Conservation (phyloP, 176 grass and related monocot species). For the Ampelocalamus luodianensis region DNA sequence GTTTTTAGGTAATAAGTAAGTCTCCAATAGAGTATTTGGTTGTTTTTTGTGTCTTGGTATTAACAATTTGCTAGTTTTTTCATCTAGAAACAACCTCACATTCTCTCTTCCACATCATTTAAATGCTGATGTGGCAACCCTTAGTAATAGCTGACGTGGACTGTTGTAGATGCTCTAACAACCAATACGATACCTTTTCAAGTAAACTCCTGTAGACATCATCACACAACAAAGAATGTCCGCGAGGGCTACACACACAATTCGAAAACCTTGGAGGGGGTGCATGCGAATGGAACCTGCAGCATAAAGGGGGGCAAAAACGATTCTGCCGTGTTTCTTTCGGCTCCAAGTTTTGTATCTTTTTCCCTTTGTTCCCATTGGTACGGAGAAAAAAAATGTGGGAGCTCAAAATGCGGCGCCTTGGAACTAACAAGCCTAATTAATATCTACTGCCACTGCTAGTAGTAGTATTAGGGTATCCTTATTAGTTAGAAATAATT, state of each 20-base stretch:
- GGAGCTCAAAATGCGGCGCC: neutral
- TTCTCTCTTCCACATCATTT: no score
- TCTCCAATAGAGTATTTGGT: no score
- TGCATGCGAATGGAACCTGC: neutral
- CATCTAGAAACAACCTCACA: no score
- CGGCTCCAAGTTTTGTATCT: conserved; percentile 40
- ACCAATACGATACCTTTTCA: neutral
- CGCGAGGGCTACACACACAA: neutral
- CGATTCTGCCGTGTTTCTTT: conserved; percentile 65
- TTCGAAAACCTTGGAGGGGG: neutral
- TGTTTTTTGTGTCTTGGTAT: no score
- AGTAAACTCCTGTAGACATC: neutral
- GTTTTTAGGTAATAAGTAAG: no score
- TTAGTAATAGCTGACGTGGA: no score
- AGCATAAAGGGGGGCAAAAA: neutral
- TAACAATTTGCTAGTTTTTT: no score
- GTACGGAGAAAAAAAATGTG: neutral
- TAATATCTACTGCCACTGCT: no score
- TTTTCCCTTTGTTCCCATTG: conserved; percentile 40
- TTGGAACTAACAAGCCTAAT: conserved; percentile 17
- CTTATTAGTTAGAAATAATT: no score
- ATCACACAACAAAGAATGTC: neutral
- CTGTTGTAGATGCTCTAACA: no score
- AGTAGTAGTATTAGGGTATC: neutral
- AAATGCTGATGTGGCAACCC: no score